A percentile compares a stretch with the other conserved stretches of the same genome.
These are phyloP conservation scores for Trypethelium eluteriae DNA, from an alignment of 495 filamentous ascomycete species.

Conservation along the genomic window DNA sequence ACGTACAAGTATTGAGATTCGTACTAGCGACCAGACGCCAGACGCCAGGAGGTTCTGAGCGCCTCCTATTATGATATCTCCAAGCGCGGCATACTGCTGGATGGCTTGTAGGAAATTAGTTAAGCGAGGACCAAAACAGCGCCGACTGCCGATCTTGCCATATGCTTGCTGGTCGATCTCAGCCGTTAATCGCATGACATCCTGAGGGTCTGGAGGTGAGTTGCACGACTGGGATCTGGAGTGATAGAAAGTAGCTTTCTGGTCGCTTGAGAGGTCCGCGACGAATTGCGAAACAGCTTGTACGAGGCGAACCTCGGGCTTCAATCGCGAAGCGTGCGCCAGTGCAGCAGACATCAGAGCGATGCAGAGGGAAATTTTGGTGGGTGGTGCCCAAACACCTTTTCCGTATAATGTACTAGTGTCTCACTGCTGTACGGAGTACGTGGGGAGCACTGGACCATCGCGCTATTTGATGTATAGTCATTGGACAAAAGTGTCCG, in stretches of 20 bases:
- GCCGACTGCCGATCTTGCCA: conserved; percentile 24
- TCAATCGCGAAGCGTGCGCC: conserved; percentile 40
- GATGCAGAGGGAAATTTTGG: too few relatives aligned
- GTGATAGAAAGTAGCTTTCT: conserved; percentile 34
- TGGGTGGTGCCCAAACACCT: too few relatives aligned
- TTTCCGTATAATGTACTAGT: too few relatives aligned
- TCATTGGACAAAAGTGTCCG: too few relatives aligned
- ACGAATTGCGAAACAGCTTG: conserved; percentile 40
- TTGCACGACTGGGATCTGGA: conserved; percentile 16
- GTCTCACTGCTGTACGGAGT: too few relatives aligned
- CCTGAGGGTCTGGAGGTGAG: conserved; percentile 25
- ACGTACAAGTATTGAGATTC: conserved; percentile 38
- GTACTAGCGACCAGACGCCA: conserved; percentile 40
- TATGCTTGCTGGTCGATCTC: not conserved
- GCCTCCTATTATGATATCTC: conserved; percentile 40
- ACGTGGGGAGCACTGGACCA: too few relatives aligned
- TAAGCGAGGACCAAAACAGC: conserved; percentile 40
- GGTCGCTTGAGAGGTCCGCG: conserved; percentile 35
- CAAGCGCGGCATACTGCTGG: conserved; percentile 40
- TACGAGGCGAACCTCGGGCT: conserved; percentile 33
- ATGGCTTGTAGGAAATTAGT: conserved; percentile 39
- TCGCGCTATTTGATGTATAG: too few relatives aligned
- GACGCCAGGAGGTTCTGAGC: conserved; percentile 43
- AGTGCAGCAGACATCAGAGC: conserved; percentile 42
- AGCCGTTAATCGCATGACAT: conserved; percentile 8